Percentiles rank a stretch among this genome's conserved stretches.
These are phyloP conservation scores for Candida easanensis DNA, from an alignment of 805 yeast genomes.

Conservation along the genomic window DNA sequence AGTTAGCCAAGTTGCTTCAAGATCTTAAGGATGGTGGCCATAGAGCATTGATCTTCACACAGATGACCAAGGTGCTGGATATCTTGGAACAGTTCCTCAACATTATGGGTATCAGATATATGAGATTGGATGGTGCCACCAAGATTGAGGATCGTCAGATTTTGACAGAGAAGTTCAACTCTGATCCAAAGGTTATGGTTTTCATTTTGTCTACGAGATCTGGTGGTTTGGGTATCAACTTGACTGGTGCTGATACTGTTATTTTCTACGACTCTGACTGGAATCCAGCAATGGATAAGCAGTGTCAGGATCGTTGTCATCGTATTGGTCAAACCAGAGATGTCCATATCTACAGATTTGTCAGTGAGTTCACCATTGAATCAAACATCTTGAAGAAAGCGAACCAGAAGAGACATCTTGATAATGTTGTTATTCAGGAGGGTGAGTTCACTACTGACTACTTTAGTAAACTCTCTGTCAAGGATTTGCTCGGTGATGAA, in stretches of 20 bases:
- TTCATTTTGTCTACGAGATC: conserved; percentile 93
- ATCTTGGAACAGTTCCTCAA: conserved; percentile 89
- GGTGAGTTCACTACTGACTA: conserved; percentile 98
- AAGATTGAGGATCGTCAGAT: conserved; percentile 95
- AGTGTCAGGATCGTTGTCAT: conserved; percentile 98
- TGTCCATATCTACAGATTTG: conserved; percentile 95
- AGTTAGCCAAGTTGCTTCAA: conserved; percentile 69
- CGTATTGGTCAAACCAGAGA: conserved; percentile 98
- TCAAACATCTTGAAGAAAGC: conserved; percentile 92
- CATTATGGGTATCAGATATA: conserved; percentile 88
- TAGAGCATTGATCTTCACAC: conserved; percentile 92
- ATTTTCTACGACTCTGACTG: conserved; percentile 98
- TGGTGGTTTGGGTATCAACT: conserved; percentile 96
- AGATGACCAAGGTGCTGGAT: conserved; percentile 96
- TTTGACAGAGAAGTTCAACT: conserved; percentile 87
- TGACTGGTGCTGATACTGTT: conserved; percentile 98
- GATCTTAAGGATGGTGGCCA: conserved; percentile 85
- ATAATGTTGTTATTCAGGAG: conserved; percentile 92
- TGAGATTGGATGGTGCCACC: conserved; percentile 97
- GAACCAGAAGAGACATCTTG: conserved; percentile 89
- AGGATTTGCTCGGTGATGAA: conserved; percentile 67
- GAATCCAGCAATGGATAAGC: conserved; percentile 99
- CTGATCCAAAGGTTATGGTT: conserved; percentile 81
- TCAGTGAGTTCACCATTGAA: conserved; percentile 94
- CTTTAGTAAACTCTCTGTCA: conserved; percentile 81